Percentiles rank a stretch among this genome's conserved stretches.
phyloP scores from a whole-genome alignment of 148 eudicot species.

The Heliosperma pusillum region DNA sequence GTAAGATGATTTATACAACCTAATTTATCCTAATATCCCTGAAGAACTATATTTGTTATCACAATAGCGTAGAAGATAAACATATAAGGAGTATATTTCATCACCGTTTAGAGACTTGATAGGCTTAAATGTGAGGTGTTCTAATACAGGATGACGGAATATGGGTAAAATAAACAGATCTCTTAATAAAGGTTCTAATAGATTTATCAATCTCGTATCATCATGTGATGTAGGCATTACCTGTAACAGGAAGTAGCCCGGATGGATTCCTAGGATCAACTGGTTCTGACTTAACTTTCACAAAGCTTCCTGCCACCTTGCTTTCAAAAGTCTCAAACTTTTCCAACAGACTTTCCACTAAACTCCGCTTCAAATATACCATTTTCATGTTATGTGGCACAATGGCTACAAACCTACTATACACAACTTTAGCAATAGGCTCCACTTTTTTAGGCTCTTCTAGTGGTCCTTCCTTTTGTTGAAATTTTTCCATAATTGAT shows the following conservation, averaged over 20 bases:
- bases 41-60: too few species aligned
- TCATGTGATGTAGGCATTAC: constrained; percentile 29
- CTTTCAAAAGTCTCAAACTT: constrained; percentile 54
- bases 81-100: neutral
- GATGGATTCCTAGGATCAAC: constrained; percentile 37
- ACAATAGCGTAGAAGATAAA: neutral
- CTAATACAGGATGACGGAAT: neutral
- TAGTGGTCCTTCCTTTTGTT: constrained; percentile 19
- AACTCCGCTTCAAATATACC: constrained; percentile 67
- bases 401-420: constrained; percentile 54
- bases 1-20: too few species aligned
- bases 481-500: constrained; percentile 28
- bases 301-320: constrained; percentile 75
- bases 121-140: neutral
- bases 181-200: neutral
- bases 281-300: constrained; percentile 60
- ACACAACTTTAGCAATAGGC: constrained; percentile 22
- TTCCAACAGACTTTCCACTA: constrained; percentile 52
- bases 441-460: constrained; percentile 31
- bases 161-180: constrained; percentile 1
- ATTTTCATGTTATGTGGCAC: constrained; percentile 61
- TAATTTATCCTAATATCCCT: too few species aligned
- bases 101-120: neutral
- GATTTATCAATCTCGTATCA: neutral
- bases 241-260: constrained; percentile 75